Evolutionary conservation across 176 grass and related monocot genomes (phyloP), one percentile per base, ranked within the genome.

Genomic region (Olyra latifolia): DNA sequence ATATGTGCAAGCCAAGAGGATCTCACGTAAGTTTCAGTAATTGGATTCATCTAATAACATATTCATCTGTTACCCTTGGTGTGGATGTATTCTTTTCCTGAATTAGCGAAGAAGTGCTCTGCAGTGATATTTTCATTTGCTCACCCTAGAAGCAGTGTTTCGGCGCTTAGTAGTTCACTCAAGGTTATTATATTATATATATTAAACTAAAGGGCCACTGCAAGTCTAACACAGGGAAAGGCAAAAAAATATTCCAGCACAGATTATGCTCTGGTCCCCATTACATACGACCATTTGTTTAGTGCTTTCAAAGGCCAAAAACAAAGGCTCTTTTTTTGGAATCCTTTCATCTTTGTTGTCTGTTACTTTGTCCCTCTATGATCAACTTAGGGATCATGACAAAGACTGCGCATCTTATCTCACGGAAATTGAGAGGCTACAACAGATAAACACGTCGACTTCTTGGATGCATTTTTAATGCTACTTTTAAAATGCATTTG

Each of bases 311-410:
- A 74, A 79, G 58, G 59, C 74, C 67, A 65, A 60, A 66, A 79
- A 79, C 19, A 49, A 79, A 66, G 74, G 80, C 74, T 83, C 81
- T 87, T 16, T 39, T 25, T 30, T 13, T 25, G 12, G 8, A 10
- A 10, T 5, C 40, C 27, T 76, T 82, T 66, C 50, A 35, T 16
- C 77, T 39, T 40, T 42, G 47, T 27, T 72, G 79, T 44, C 72
- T 73, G 72, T 46, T 72, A 82, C 19, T 48, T 67, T 75, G 71
- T 76, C 79, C 78, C 67, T 82, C 19, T 62, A 54, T 77, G 72
- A 56, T 52, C 46, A 63, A n/a, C 47, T 35, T 22, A 56, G 57
- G 74, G 57, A 66, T 46, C 67, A 54, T 6, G 74, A 66, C 49
- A 55, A 55, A 63, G 10, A 72, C 15, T 10, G 3, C 2, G 3